Percentiles rank a stretch among this genome's conserved stretches.
These are phyloP conservation scores for Hebeloma cylindrosporum DNA, from an alignment of 768 basidiomycete species.

Conservation along the genomic window DNA sequence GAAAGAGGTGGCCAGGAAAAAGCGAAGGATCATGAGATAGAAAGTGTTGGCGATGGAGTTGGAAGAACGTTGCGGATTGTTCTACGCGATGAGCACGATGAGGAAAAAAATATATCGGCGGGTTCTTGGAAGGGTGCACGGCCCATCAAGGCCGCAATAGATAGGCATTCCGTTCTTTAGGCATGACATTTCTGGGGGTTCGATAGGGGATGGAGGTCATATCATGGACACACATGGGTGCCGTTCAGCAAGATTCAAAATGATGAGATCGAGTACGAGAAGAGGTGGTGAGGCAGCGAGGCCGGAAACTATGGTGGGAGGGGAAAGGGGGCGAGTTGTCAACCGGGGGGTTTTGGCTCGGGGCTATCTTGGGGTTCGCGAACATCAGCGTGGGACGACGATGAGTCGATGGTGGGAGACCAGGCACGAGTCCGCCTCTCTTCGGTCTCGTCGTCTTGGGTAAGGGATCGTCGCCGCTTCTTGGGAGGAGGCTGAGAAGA, in stretches of 20 bases:
- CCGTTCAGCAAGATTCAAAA: conserved; percentile 12
- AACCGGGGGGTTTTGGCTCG: conserved; percentile 24
- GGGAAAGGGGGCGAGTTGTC: conserved; percentile 16
- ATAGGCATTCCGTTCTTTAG: conserved; percentile 20
- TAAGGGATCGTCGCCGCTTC: conserved; percentile 41
- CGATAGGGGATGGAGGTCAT: conserved; percentile 10
- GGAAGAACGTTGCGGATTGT: conserved; percentile 12
- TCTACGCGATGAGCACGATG: conserved; percentile 20
- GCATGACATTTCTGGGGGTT: conserved; percentile 9
- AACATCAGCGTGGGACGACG: conserved; percentile 18
- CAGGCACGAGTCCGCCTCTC: conserved; percentile 29
- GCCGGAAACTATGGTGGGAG: conserved; percentile 10
- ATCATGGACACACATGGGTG: conserved; percentile 15
- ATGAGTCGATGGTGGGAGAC: conserved; percentile 24
- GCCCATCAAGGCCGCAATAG: conserved; percentile 20
- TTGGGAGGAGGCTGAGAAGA: conserved; percentile 22
- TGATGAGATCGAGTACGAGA: conserved; percentile 11
- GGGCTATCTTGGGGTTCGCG: conserved; percentile 14
- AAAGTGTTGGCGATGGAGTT: conserved; percentile 4
- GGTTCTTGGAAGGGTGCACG: conserved; percentile 11
- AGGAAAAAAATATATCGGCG: conserved; percentile 16
- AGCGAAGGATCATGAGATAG: conserved; percentile 12
- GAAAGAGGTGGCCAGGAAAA: conserved; percentile 9
- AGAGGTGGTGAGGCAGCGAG: conserved; percentile 18
- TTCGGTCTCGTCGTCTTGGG: conserved; percentile 31